These are phyloP conservation scores for Mrakia frigida DNA, from an alignment of 768 basidiomycete genomes.

Conservation along the genomic window DNA sequence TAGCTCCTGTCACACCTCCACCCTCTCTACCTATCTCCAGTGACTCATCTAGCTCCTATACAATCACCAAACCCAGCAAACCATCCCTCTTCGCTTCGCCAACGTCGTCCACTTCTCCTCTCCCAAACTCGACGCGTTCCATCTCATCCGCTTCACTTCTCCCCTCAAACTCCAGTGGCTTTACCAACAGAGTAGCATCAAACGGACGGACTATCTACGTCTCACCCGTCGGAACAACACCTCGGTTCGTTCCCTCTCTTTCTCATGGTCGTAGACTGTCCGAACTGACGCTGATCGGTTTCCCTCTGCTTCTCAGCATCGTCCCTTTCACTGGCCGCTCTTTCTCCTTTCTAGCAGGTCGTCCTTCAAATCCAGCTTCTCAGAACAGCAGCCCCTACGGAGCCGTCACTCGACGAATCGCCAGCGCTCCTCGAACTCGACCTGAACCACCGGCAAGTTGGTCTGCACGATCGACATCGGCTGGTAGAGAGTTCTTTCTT, in stretches of 20 bases:
- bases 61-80: slow-evolving; percentile 40
- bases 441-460: no score
- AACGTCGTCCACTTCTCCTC: slow-evolving; percentile 84
- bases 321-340: not conserved
- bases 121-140: slow-evolving; percentile 68
- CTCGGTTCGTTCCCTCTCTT: not conserved
- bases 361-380: slow-evolving; percentile 93
- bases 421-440: no score
- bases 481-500: no score
- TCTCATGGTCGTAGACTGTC: no score
- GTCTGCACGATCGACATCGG: no score
- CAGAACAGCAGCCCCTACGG: slow-evolving; percentile 78
- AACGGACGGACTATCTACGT: no score
- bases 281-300: no score
- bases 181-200: no score
- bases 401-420: no score
- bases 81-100: slow-evolving; percentile 87
- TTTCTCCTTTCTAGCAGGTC: slow-evolving; percentile 46
- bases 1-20: not conserved
- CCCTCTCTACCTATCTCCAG: not conserved
- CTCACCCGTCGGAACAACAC: slow-evolving; percentile 4
- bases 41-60: not conserved
- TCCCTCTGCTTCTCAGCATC: not conserved
- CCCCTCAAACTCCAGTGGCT: no score
- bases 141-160: slow-evolving; percentile 7